Evolutionary conservation across 2,329 filamentous ascomycete species (phyloP).

Genomic region (Endocalyx cinctus): DNA sequence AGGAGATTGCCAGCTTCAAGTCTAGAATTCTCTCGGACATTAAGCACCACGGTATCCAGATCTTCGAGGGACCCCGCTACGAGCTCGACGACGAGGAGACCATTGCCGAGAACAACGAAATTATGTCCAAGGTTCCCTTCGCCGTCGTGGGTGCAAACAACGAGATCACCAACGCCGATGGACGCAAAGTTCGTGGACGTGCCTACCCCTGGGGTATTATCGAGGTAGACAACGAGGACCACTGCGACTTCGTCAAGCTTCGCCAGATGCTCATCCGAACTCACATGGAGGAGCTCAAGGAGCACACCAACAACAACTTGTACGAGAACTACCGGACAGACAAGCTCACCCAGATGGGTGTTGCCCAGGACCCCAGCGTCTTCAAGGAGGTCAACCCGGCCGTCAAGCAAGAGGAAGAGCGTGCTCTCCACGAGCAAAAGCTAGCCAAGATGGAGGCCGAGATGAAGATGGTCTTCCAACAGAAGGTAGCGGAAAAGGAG

Average conservation of each 20-base stretch:
- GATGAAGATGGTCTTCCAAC: conserved; percentile 99
- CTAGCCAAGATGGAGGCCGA: conserved; percentile 99
- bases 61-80: conserved; percentile 97
- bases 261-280: conserved; percentile 99
- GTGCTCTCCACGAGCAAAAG: conserved; percentile 97
- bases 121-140: conserved; percentile 99
- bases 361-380: conserved; percentile 95
- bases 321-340: conserved; percentile 99
- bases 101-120: conserved; percentile 99
- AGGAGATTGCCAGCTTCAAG: conserved; percentile 94
- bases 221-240: conserved; percentile 99
- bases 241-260: conserved; percentile 99
- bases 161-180: conserved; percentile 86
- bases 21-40: conserved; percentile 94
- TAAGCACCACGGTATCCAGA: conserved; percentile 94
- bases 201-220: conserved; percentile 98
- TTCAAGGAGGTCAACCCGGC: conserved; percentile 99
- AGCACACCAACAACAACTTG: conserved; percentile 97
- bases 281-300: conserved; percentile 99
- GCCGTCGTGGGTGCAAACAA: conserved; percentile 95
- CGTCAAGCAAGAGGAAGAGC: conserved; percentile 99
- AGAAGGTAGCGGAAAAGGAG: conserved; percentile 99
- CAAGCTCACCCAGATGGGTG: conserved; percentile 97
- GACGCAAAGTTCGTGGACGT: conserved; percentile 92
- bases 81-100: conserved; percentile 99